Base-by-base conservation (phyloP, 73 alveolate genomes). In the Durusdinium trenchii region DNA sequence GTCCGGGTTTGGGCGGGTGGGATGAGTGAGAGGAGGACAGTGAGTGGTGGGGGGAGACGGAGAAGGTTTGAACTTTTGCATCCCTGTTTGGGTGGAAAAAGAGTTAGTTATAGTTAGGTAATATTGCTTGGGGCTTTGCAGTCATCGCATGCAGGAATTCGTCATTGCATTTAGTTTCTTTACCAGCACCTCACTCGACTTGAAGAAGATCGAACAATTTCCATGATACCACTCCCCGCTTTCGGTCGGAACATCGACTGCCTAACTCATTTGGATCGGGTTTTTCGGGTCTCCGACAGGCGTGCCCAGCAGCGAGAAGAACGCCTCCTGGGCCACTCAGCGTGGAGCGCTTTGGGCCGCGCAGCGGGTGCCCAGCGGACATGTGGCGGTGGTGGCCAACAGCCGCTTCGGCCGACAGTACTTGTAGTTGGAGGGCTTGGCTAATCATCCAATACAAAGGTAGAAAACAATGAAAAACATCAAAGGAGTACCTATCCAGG, bases 301-400 rank as follows among this genome's bases (percentile, higher is more conserved):
- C 42, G 98, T 91, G 50, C 98, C 98, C 32, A 91, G 60, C 87
- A 91, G 35, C 54, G 54, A 43, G 1, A 45, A 87, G 61, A 45
- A 76, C 9, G 90, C 98, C 26, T 18, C 79, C 89, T 91, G 98
- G 98, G 98, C 98, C 28, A 40, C 46, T 42, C 98, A 91, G n/a
- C 87, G 98, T 6, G 98, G 96, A 35, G 87, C 96, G 18, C 38
- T 90, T 50, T 90, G 96, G 96, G 96, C 57, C 14, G 86, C 86
- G 42, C 96, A 64, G 86, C 85, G 96, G 0, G 98, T 91, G 54
- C 98, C 98, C 30, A 67, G 98, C 43, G 98, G 98, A 76, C 98
- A 91, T 20, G 98, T 91, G 48, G 98, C 98, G 3, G 98, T 91
- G 51, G 82, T 91, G 48, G 98, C 98, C 35, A 91, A 91, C 78